Percentiles rank a stretch among this genome's conserved stretches.
These are phyloP conservation scores for Phyllosticta citribraziliensis DNA, from an alignment of 2,329 filamentous ascomycete species.

Conservation along the genomic window DNA sequence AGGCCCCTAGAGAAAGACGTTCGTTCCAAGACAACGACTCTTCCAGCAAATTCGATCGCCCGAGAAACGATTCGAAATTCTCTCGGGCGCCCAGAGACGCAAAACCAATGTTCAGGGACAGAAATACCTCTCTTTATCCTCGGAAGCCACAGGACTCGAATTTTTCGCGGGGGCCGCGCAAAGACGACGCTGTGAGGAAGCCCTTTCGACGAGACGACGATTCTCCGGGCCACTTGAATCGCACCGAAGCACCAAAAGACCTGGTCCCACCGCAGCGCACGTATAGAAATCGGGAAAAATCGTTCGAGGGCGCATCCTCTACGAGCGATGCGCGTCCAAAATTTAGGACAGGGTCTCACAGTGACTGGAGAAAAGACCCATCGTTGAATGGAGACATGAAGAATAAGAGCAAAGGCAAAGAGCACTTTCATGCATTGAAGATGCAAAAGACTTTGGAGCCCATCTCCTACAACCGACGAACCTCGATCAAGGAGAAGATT, in stretches of 20 bases:
- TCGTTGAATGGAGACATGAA: background rate
- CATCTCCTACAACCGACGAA: conserved; percentile 62
- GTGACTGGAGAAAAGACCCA: background rate
- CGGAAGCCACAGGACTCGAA: background rate
- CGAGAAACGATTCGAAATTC: too few species aligned
- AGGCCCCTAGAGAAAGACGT: background rate
- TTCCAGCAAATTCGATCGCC: background rate
- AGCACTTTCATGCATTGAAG: conserved; percentile 67
- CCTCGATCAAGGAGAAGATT: conserved; percentile 51
- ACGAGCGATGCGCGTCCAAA: background rate
- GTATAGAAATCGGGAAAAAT: conserved; percentile 17
- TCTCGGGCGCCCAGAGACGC: too few species aligned
- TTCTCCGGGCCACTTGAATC: background rate
- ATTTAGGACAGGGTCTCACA: background rate
- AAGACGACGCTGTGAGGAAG: background rate
- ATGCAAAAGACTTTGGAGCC: conserved; percentile 78
- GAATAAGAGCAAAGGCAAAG: background rate
- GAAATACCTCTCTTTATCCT: too few species aligned
- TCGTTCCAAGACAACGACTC: background rate
- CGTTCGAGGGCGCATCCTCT: too few species aligned
- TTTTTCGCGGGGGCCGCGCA: background rate
- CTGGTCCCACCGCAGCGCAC: conserved; percentile 28
- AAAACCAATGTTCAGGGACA: too few species aligned
- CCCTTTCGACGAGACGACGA: conserved; percentile 1
- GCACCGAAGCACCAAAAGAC: conserved; percentile 37